Evolutionary conservation across 2,329 filamentous ascomycete genomes (phyloP).

Genomic region (Claviceps africana): DNA sequence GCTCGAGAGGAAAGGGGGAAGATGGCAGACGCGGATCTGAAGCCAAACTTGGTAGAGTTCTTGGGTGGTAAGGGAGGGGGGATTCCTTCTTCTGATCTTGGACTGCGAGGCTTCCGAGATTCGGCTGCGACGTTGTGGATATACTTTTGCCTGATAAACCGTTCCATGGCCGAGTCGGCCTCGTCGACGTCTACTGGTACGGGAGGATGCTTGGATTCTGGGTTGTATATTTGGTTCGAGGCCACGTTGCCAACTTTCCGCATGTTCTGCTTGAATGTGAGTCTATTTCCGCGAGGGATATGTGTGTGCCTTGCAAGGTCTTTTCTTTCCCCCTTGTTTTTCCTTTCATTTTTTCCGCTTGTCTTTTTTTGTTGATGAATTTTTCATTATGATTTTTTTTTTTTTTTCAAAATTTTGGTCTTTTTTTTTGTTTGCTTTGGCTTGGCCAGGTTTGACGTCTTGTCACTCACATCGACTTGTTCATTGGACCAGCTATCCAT

Average conservation of each 20-base stretch:
- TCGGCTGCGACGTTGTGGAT: slow-evolving; percentile 39
- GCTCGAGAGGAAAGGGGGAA: slow-evolving; percentile 49
- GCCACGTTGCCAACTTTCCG: slow-evolving; percentile 74
- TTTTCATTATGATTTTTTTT: no score
- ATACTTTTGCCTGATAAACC: slow-evolving; percentile 91
- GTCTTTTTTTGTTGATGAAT: no score
- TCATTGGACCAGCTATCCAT: slow-evolving; percentile 97
- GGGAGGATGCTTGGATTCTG: slow-evolving; percentile 65
- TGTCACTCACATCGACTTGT: slow-evolving; percentile 67
- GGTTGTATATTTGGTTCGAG: slow-evolving; percentile 84
- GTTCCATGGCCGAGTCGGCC: slow-evolving; percentile 85
- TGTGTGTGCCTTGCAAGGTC: neutral
- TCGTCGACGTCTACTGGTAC: slow-evolving; percentile 86
- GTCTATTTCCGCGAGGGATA: neutral
- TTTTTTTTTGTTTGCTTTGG: neutral
- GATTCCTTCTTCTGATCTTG: slow-evolving; percentile 41
- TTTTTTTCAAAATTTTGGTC: no score
- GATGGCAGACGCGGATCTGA: slow-evolving; percentile 50
- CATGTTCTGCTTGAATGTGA: slow-evolving; percentile 57
- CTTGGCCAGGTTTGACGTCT: slow-evolving; percentile 12
- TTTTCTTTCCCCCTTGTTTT: neutral
- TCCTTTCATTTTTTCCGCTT: neutral
- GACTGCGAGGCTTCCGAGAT: slow-evolving; percentile 28
- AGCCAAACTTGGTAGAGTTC: slow-evolving; percentile 47
- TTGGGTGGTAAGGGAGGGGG: slow-evolving; percentile 49